Percentiles rank a stretch among this genome's conserved stretches.
These are phyloP conservation scores for Calonectria multiphialidica DNA, from an alignment of 2,329 filamentous ascomycete genomes.

Conservation along the genomic window DNA sequence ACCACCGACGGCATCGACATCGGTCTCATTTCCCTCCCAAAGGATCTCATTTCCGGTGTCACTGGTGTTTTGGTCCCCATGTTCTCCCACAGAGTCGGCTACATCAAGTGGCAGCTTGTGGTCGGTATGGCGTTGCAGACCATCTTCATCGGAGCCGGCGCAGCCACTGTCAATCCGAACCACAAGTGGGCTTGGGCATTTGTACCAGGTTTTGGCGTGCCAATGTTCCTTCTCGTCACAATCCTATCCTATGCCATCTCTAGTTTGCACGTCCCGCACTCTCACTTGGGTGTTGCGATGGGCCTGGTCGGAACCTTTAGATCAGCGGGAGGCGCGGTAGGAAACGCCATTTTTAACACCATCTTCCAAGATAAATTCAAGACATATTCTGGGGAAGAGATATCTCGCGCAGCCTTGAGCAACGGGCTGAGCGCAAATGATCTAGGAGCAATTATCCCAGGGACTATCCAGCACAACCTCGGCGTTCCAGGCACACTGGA, in stretches of 20 bases:
- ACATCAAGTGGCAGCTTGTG: constrained; percentile 13
- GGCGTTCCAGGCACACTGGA: not conserved
- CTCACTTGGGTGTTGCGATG: constrained; percentile 27
- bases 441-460: not conserved
- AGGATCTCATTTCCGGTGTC: not conserved
- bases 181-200: constrained; percentile 29
- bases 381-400: not conserved
- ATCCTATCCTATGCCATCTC: constrained; percentile 26
- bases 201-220: constrained; percentile 18
- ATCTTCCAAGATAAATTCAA: constrained; percentile 1
- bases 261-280: constrained; percentile 29
- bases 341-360: constrained; percentile 1
- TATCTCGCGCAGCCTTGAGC: not conserved
- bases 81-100: not conserved
- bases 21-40: not conserved
- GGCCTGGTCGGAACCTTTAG: constrained; percentile 26
- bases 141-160: constrained; percentile 23
- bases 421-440: not conserved
- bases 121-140: constrained; percentile 17
- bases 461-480: not conserved
- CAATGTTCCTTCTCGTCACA: constrained; percentile 22
- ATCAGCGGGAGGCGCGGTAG: not conserved
- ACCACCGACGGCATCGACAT: constrained; percentile 22
- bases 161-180: constrained; percentile 30
- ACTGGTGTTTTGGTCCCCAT: not conserved